These are phyloP conservation scores for Lepiota subincarnata DNA, from an alignment of 768 basidiomycete genomes.

Conservation along the genomic window DNA sequence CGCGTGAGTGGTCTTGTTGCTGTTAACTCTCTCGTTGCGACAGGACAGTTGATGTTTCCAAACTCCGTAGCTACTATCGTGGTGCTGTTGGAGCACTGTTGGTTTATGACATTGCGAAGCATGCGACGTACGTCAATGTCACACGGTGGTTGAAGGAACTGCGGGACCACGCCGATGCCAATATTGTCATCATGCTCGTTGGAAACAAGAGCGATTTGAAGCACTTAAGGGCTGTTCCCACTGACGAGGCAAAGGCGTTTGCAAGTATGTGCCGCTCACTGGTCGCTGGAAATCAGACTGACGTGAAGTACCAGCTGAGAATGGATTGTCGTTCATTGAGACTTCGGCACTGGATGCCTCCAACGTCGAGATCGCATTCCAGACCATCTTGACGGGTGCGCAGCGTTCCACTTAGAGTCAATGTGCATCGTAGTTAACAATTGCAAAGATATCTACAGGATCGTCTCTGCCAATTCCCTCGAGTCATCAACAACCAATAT, in stretches of 20 bases:
- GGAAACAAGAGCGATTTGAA: constrained; percentile 99
- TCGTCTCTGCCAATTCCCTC: constrained; percentile 93
- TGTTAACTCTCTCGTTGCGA: background rate
- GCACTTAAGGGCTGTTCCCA: constrained; percentile 92
- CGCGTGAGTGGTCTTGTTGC: constrained; percentile 53
- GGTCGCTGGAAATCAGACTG: constrained; percentile 6
- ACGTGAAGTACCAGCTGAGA: constrained; percentile 58
- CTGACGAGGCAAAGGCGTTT: constrained; percentile 94
- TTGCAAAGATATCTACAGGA: constrained; percentile 87
- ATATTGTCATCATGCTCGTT: constrained; percentile 94
- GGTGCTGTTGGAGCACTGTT: constrained; percentile 92
- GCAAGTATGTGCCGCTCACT: constrained; percentile 50
- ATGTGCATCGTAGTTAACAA: background rate
- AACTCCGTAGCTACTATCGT: constrained; percentile 80
- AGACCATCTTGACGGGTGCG: constrained; percentile 89
- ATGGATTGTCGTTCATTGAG: constrained; percentile 93
- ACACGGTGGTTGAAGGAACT: constrained; percentile 97
- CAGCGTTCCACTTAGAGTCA: constrained; percentile 7
- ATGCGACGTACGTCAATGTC: constrained; percentile 91
- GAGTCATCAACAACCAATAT: constrained; percentile 78
- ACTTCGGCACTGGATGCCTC: constrained; percentile 99
- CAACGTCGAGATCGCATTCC: constrained; percentile 97
- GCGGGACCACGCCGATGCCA: constrained; percentile 89
- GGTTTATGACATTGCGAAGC: constrained; percentile 93
- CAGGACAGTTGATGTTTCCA: background rate